Base-by-base conservation (phyloP, 2,329 filamentous ascomycete species). In the Rutstroemia sydowiana region DNA sequence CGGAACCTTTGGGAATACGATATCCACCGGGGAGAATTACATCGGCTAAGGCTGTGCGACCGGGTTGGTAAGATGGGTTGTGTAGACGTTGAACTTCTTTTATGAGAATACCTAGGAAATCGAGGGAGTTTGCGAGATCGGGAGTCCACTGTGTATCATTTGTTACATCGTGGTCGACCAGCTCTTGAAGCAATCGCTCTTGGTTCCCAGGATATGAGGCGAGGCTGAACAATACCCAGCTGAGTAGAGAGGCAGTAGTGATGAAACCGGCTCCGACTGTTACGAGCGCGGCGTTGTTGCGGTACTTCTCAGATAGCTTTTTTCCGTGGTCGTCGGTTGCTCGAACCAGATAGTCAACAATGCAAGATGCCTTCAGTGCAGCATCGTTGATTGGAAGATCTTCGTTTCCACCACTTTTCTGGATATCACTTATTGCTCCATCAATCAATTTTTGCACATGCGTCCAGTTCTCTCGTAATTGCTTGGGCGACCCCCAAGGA, bases 41-140 rank as follows among this genome's bases (percentile, higher is more conserved):
- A 47, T 75, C 72, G 10, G 61, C 60, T 48, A 70, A 68, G 0
- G 73, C 68, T 2, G 69, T 76, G 8, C 74, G 71, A 4, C 66
- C 73, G 0, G 74, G 70, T 45, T 76, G 73, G 63, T 70, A 75
- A 16, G 71, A 73, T 0, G 72, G 70, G 52, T 71, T 74, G 61
- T 75, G 72, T 3, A 65, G 61, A 5, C 72, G 66, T 55, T 72
- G 72, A 3, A 66, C 71, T 54, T 75, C 73, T 55, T 75, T 74
- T 60, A 75, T 66, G 52, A 70, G 71, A 11, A 66, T 67, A 43
- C 70, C 70, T 5, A 72, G 61, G 52, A 69, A 71, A 0, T 59
- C 53, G 2, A 74, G 64, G 11, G 63, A 56, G 5, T 70, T 61
- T 2, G 64, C 63, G 20, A 69, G 45, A 26, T 70, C 68, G 0